Percentiles rank a stretch among this genome's conserved stretches.
Conservation (phyloP, 2,329 filamentous ascomycete species). For the Botrytis medusae region DNA sequence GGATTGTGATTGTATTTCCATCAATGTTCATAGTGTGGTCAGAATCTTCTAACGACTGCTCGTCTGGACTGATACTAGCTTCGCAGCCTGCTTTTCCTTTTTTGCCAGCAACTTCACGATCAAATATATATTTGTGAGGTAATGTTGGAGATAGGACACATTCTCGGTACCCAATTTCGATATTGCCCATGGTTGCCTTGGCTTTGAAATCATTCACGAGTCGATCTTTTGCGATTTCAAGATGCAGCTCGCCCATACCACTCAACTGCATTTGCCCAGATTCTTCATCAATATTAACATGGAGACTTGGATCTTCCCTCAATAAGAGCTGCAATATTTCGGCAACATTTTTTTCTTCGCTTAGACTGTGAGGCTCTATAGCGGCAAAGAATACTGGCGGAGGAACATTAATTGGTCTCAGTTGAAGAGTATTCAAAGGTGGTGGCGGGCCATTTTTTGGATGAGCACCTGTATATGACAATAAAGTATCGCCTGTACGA, state of each 20-base stretch:
- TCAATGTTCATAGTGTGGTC: constrained; percentile 55
- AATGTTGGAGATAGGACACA: constrained; percentile 60
- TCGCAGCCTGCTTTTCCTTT: constrained; percentile 75
- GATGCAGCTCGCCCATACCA: constrained; percentile 93
- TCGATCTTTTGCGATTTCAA: constrained; percentile 88
- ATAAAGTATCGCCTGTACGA: constrained; percentile 89
- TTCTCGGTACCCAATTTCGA: constrained; percentile 95
- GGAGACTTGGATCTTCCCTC: constrained; percentile 87
- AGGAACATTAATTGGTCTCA: constrained; percentile 84
- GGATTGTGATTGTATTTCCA: constrained; percentile 67
- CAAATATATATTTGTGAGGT: constrained; percentile 64
- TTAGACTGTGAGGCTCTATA: constrained; percentile 75
- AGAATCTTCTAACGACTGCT: constrained; percentile 43
- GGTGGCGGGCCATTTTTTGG: constrained; percentile 64
- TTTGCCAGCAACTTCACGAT: constrained; percentile 78
- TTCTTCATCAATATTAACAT: constrained; percentile 82
- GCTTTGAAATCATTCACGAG: constrained; percentile 86
- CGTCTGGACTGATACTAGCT: constrained; percentile 63
- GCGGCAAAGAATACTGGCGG: constrained; percentile 97
- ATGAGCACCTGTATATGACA: constrained; percentile 66
- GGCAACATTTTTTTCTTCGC: constrained; percentile 77
- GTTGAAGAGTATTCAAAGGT: constrained; percentile 71
- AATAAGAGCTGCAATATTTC: constrained; percentile 75
- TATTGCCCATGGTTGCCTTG: constrained; percentile 80
- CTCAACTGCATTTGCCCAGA: constrained; percentile 90